Evolutionary conservation across 441 rosid genomes (phyloP).

Genomic region (Erodium texanum): DNA sequence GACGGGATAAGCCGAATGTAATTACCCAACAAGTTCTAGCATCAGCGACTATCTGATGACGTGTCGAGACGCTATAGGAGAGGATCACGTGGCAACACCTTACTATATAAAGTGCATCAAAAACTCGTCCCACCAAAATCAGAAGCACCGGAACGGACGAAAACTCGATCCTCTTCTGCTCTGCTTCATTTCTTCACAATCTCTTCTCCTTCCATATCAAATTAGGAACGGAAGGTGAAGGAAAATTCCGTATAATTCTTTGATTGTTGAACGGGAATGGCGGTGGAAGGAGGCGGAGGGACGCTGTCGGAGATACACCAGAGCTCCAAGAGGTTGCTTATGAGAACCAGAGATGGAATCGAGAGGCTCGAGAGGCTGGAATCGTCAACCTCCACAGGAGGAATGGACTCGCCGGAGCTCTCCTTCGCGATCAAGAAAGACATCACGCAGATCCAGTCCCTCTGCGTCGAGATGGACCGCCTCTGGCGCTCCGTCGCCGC

Average conservation of each 20-base stretch:
- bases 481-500: conserved; percentile 76
- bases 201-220: neutral
- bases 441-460: conserved; percentile 59
- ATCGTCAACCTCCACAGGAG: conserved; percentile 39
- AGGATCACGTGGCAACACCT: too few relatives aligned
- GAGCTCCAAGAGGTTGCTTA: conserved; percentile 45
- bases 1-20: too few relatives aligned
- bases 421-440: conserved; percentile 65
- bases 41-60: too few relatives aligned
- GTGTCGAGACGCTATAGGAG: too few relatives aligned
- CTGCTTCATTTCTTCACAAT: neutral
- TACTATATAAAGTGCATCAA: too few relatives aligned
- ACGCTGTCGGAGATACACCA: conserved; percentile 62
- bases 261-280: conserved; percentile 6
- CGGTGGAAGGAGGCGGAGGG: conserved; percentile 41
- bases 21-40: too few relatives aligned
- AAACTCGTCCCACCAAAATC: too few relatives aligned
- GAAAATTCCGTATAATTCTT: neutral
- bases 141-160: too few relatives aligned
- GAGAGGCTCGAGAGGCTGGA: conserved; percentile 77
- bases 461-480: conserved; percentile 69
- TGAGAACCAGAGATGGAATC: conserved; percentile 71
- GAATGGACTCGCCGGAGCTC: conserved; percentile 65
- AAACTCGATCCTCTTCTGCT: neutral
- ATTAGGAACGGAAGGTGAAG: neutral